Base-by-base conservation (phyloP, 2,329 filamentous ascomycete genomes). In the Colletotrichum ledebouriae region DNA sequence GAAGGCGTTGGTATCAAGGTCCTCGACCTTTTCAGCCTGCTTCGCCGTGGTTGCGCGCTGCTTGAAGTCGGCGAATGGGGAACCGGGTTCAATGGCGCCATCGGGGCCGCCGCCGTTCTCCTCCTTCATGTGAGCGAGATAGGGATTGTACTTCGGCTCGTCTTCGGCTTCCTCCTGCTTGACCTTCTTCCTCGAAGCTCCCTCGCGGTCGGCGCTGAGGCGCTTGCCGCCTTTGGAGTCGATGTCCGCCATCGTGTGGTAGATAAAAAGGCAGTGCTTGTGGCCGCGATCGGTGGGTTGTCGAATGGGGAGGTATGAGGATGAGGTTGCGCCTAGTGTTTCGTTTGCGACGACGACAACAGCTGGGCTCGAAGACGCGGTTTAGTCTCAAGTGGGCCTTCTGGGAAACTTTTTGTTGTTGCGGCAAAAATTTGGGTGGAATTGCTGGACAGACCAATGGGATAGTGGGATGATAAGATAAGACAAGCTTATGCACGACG, bases 101-200 rank as follows among this genome's bases (percentile, higher is more conserved):
- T 55, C 65, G 12, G 64, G 33, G n/a, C 52, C 46, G 37, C 29
- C 15, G 59, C 79, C 77, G 73, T 81, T 76, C 70, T 86, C 82
- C 71, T 90, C 86, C 80, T 95, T 90, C 89, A 92, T 92, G 81
- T 99, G 96, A 64, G 94, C 93, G 71, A 99, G 89, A 83, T 99
- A 98, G 1, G 93, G 93, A 78, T 98, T 98, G 77, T 87, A 77
- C 71, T 79, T 80, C 17, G 76, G 73, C 61, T 75, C 77, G 34
- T 72, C 71, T 4, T 76, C 75, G 39, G 76, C 76, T 13, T 73
- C 75, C 29, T 70, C 72, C 74, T 79, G 83, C 71, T 79, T 80
- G 47, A 77, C 75, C 77, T 84, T 86, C 73, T 84, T 84, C 69
- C 80, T 78, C 37, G 74, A 79, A 53, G 75, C 62, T 25, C 80